Percentiles rank a stretch among this genome's conserved stretches.
phyloP scores from a whole-genome alignment of 2,329 filamentous ascomycete genomes.

The Penicillium occitanis region DNA sequence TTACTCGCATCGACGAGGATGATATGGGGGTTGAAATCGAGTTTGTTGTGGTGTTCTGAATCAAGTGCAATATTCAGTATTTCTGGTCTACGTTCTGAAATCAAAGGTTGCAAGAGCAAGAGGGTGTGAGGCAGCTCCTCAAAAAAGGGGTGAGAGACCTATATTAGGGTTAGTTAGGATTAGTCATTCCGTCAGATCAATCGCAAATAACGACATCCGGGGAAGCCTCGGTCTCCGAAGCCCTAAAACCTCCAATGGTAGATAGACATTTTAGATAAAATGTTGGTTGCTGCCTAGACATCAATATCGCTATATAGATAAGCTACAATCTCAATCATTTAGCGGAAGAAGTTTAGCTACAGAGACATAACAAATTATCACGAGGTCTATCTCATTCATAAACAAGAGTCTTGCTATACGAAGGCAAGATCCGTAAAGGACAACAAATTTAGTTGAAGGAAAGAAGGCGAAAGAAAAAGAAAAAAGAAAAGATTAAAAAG shows the following conservation, averaged over 20 bases:
- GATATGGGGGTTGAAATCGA: conserved; percentile 62
- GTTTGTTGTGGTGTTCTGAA: conserved; percentile 49
- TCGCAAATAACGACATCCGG: not conserved
- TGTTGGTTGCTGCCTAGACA: not conserved
- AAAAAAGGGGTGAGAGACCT: not conserved
- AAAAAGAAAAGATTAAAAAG: not conserved
- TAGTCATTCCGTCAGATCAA: not conserved
- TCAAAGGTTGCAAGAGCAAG: not conserved
- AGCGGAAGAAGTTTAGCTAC: not conserved
- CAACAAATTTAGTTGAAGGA: not conserved
- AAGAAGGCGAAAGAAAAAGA: not conserved
- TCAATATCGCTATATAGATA: not conserved
- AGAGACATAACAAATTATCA: not conserved
- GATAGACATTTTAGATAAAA: not conserved
- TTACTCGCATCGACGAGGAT: conserved; percentile 34
- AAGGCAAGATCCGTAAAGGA: not conserved
- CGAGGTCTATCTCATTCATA: not conserved
- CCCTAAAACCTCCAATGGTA: not conserved
- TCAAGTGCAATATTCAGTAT: not conserved
- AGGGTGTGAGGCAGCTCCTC: not conserved
- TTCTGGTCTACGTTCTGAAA: not conserved
- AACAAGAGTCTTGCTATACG: not conserved
- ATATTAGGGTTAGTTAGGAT: not conserved
- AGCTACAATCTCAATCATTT: not conserved
- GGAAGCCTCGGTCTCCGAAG: not conserved